phyloP scores from a whole-genome alignment of 495 filamentous ascomycete species.

The Daldinia grandis region DNA sequence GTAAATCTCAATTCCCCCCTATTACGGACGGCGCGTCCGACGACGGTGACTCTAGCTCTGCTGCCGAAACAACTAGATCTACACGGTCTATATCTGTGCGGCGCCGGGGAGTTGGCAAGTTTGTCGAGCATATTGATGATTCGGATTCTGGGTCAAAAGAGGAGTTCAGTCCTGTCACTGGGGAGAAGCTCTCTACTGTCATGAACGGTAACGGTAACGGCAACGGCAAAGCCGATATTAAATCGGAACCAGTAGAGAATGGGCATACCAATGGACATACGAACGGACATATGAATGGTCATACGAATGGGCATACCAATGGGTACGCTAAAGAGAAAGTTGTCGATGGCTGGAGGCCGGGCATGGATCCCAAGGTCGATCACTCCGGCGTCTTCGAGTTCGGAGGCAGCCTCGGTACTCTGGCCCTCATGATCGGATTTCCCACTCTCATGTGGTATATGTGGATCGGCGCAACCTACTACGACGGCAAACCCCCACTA shows the following conservation, averaged over 20 bases:
- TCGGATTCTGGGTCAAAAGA: constrained; percentile 43
- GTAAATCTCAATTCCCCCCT: constrained; percentile 52
- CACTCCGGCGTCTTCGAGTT: constrained; percentile 86
- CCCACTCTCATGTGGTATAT: constrained; percentile 97
- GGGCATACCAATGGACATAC: constrained; percentile 28
- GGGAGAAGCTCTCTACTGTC: constrained; percentile 36
- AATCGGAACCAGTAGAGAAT: constrained; percentile 33
- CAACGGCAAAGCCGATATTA: constrained; percentile 30
- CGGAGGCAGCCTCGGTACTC: constrained; percentile 79
- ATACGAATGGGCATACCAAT: constrained; percentile 55
- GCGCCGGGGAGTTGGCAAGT: constrained; percentile 53
- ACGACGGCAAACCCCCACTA: constrained; percentile 80
- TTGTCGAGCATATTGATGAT: constrained; percentile 56
- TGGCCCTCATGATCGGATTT: constrained; percentile 89
- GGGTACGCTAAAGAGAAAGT: constrained; percentile 53
- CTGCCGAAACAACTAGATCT: constrained; percentile 46
- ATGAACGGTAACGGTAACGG: constrained; percentile 31
- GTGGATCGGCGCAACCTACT: constrained; percentile 96
- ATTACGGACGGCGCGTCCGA: constrained; percentile 48
- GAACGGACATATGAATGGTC: constrained; percentile 39
- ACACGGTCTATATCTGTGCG: constrained; percentile 40
- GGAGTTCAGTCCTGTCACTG: constrained; percentile 43
- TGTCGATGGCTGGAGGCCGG: constrained; percentile 72
- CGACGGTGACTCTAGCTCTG: constrained; percentile 56
- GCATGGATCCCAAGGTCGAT: constrained; percentile 80